Percentiles rank a stretch among this genome's conserved stretches.
Evolutionary conservation across 805 yeast species (phyloP).

Genomic region (Clavispora fructus): DNA sequence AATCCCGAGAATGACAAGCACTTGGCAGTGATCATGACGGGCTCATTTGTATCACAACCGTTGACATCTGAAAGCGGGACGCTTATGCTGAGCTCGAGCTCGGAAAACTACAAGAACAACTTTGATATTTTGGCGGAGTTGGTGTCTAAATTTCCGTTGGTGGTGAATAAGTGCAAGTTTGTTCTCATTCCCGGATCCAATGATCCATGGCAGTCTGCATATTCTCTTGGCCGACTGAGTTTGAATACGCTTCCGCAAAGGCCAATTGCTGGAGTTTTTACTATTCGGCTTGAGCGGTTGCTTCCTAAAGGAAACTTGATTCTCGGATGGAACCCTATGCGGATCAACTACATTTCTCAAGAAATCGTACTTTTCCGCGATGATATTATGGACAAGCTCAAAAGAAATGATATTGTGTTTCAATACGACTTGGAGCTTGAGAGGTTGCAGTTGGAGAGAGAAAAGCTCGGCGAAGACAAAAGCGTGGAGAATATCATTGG

Average conservation of each 20-base stretch:
- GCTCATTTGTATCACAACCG: slow-evolving; percentile 72
- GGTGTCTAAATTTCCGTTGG: slow-evolving; percentile 51
- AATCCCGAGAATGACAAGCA: slow-evolving; percentile 27
- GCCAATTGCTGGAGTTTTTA: slow-evolving; percentile 66
- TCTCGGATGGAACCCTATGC: slow-evolving; percentile 67
- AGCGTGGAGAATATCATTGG: slow-evolving; percentile 15
- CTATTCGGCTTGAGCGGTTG: slow-evolving; percentile 58
- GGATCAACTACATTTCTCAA: slow-evolving; percentile 75
- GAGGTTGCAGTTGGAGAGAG: slow-evolving; percentile 16
- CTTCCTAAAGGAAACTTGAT: slow-evolving; percentile 19
- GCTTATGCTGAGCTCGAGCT: slow-evolving; percentile 42
- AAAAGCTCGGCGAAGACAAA: slow-evolving; percentile 18
- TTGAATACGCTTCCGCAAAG: slow-evolving; percentile 52
- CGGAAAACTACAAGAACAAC: slow-evolving; percentile 54
- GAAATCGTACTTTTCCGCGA: slow-evolving; percentile 75
- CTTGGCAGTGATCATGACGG: slow-evolving; percentile 73
- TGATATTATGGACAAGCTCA: slow-evolving; percentile 63
- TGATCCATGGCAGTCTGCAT: slow-evolving; percentile 87
- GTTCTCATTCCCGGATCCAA: slow-evolving; percentile 82
- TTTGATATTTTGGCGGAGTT: slow-evolving; percentile 73
- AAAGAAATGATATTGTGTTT: slow-evolving; percentile 62
- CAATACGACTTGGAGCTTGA: slow-evolving; percentile 33
- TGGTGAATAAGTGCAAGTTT: slow-evolving; percentile 51
- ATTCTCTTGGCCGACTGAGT: slow-evolving; percentile 49
- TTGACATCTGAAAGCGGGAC: slow-evolving; percentile 53